Percentiles rank a stretch among this genome's conserved stretches.
Conservation (phyloP, 371 early-diverging fungal genomes). For the Lichtheimia ramosa region DNA sequence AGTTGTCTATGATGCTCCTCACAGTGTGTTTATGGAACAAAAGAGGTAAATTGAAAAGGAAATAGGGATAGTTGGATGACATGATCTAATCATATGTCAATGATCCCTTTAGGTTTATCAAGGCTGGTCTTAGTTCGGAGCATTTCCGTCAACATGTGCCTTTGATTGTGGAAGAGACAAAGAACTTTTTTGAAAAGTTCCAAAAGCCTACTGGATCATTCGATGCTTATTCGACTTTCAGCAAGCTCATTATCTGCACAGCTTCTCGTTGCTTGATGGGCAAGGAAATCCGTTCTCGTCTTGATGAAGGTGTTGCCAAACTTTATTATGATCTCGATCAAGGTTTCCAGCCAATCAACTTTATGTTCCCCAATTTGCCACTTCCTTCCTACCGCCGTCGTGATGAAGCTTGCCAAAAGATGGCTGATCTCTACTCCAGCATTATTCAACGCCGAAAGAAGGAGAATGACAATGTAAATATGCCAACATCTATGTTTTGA, state of each 20-base stretch:
- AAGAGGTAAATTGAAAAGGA: slow-evolving; percentile 62
- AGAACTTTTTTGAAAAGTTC: slow-evolving; percentile 65
- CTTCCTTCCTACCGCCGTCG: slow-evolving; percentile 66
- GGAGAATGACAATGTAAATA: slow-evolving; percentile 32
- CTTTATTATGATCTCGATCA: slow-evolving; percentile 94
- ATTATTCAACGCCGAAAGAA: slow-evolving; percentile 83
- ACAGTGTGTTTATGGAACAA: slow-evolving; percentile 94
- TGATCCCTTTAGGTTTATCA: slow-evolving; percentile 72
- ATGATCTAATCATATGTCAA: not conserved
- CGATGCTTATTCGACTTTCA: slow-evolving; percentile 82
- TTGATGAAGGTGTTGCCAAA: slow-evolving; percentile 76
- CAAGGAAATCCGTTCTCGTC: slow-evolving; percentile 83
- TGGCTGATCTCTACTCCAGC: slow-evolving; percentile 76
- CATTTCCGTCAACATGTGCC: slow-evolving; percentile 88
- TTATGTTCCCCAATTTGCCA: slow-evolving; percentile 59
- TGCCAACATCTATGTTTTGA: no score
- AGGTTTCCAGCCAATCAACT: slow-evolving; percentile 95
- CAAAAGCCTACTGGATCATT: slow-evolving; percentile 36
- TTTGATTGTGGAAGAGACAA: slow-evolving; percentile 83
- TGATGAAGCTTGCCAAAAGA: slow-evolving; percentile 83
- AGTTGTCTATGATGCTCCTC: slow-evolving; percentile 96
- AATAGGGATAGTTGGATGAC: not conserved
- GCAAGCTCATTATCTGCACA: slow-evolving; percentile 92
- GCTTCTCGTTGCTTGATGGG: slow-evolving; percentile 95
- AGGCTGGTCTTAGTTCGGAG: slow-evolving; percentile 86